These are phyloP conservation scores for Pleurotus cornucopiae DNA, from an alignment of 768 basidiomycete genomes.

Conservation along the genomic window DNA sequence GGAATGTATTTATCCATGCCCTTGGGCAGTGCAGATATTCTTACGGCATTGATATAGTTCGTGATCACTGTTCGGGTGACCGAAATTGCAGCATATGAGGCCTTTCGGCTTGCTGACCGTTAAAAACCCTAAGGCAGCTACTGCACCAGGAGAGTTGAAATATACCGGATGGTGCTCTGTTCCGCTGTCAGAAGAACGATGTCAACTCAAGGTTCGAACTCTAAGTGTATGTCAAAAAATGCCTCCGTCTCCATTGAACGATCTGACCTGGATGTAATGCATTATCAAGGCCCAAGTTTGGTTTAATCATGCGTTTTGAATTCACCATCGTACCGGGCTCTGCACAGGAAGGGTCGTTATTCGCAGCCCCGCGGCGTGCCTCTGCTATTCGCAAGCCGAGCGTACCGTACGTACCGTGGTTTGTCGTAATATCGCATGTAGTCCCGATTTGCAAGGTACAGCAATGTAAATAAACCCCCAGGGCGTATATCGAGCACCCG, in stretches of 20 bases:
- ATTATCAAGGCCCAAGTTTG: background rate
- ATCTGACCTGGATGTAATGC: no score
- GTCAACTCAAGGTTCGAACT: slow-evolving; percentile 1
- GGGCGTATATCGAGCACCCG: no score
- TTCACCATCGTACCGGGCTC: background rate
- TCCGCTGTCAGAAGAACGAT: no score
- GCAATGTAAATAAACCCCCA: background rate
- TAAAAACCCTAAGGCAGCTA: no score
- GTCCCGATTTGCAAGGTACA: background rate
- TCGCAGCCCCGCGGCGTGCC: slow-evolving; percentile 6
- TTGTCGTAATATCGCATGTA: background rate
- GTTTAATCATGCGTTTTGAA: background rate
- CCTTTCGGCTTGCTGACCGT: no score
- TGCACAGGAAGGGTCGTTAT: slow-evolving; percentile 7
- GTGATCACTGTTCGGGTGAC: no score
- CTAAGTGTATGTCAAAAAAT: background rate
- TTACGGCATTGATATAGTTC: no score
- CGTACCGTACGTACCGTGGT: background rate
- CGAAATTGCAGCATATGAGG: no score
- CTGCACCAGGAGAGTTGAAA: no score
- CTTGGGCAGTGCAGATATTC: no score
- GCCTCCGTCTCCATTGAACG: background rate
- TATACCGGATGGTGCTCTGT: no score
- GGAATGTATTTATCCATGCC: no score
- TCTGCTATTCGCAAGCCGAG: background rate